These are phyloP conservation scores for Astrothelium subdiscretum DNA, from an alignment of 495 filamentous ascomycete species.

Conservation along the genomic window DNA sequence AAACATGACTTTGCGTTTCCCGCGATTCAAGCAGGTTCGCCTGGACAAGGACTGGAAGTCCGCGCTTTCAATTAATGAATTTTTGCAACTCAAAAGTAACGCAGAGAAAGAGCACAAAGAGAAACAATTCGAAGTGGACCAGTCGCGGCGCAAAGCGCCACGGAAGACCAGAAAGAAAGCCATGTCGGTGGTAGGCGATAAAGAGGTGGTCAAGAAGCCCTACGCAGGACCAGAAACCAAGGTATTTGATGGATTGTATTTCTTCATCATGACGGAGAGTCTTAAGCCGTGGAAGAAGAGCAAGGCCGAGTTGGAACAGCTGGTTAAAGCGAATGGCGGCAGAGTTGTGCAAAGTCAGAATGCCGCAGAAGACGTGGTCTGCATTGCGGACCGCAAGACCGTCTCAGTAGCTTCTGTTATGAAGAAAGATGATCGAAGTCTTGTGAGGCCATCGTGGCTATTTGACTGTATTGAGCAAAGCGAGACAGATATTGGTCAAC, in stretches of 20 bases:
- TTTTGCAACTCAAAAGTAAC: constrained; percentile 56
- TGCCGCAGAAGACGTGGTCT: constrained; percentile 47
- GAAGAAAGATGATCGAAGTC: constrained; percentile 53
- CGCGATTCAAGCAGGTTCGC: constrained; percentile 74
- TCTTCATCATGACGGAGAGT: constrained; percentile 62
- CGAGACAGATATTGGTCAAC: constrained; percentile 46
- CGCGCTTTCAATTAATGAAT: constrained; percentile 66
- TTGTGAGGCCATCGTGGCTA: constrained; percentile 74
- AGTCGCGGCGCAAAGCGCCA: constrained; percentile 37
- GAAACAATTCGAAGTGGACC: constrained; percentile 72
- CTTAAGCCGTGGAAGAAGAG: constrained; percentile 48
- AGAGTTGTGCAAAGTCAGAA: constrained; percentile 62
- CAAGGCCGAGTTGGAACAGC: constrained; percentile 71
- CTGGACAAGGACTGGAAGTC: constrained; percentile 74
- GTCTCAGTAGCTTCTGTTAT: constrained; percentile 78
- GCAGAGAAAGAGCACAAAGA: constrained; percentile 63
- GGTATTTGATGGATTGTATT: constrained; percentile 64
- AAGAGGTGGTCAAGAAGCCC: constrained; percentile 30
- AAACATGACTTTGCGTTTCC: constrained; percentile 76
- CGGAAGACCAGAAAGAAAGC: constrained; percentile 54
- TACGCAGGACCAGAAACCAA: constrained; percentile 47
- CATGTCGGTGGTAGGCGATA: constrained; percentile 59
- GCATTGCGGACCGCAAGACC: constrained; percentile 71
- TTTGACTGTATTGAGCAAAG: constrained; percentile 65
- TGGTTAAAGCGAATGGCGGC: constrained; percentile 85